A percentile compares a stretch with the other conserved stretches of the same genome.
phyloP scores from a whole-genome alignment of 2,329 filamentous ascomycete genomes.

The Diaporthe sp. region DNA sequence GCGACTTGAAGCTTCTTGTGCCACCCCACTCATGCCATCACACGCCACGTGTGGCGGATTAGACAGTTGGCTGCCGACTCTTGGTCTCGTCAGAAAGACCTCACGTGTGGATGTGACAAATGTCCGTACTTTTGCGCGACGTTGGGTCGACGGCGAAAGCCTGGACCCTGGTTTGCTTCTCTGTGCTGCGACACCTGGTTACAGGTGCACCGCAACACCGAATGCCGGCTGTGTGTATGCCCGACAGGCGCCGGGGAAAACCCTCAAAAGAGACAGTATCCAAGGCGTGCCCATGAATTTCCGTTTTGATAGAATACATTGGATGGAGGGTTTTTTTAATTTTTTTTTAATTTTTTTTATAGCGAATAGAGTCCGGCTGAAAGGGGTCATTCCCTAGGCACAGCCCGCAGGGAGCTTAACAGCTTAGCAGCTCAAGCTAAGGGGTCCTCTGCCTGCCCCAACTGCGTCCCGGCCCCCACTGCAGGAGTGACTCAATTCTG shows the following conservation, averaged over 20 bases:
- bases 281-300: neutral
- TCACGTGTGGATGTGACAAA: neutral
- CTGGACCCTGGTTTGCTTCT: neutral
- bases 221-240: neutral
- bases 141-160: neutral
- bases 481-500: slow-evolving; percentile 17
- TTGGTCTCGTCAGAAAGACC: neutral
- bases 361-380: neutral
- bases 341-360: neutral
- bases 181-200: neutral
- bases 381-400: neutral
- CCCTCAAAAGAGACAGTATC: neutral
- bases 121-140: neutral
- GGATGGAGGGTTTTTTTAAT: too few relatives aligned
- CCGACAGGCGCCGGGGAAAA: neutral
- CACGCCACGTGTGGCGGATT: neutral
- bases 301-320: neutral
- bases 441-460: neutral
- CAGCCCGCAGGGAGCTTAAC: neutral
- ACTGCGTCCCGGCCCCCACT: neutral
- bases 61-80: neutral
- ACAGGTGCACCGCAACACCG: neutral
- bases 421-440: neutral
- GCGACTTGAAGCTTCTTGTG: too few relatives aligned
- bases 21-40: neutral